Conservation (phyloP, 495 filamentous ascomycete species). For the Hypoxylon subgilvum region DNA sequence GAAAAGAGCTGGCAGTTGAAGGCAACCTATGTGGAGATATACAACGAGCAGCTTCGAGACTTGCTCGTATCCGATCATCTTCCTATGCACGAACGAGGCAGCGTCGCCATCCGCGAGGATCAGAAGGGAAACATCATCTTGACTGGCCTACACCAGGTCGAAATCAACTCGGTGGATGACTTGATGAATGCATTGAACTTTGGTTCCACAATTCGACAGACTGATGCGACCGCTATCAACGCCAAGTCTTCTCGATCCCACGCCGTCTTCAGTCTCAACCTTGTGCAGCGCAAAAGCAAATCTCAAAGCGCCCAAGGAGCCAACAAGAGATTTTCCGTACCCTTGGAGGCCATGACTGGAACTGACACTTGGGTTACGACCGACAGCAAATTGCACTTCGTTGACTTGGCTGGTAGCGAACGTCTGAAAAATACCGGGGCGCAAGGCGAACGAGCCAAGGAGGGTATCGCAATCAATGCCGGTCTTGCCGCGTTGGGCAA, state of each 20-base stretch:
- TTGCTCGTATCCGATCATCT: slow-evolving; percentile 81
- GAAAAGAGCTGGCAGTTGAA: slow-evolving; percentile 93
- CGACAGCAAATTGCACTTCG: slow-evolving; percentile 98
- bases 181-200: slow-evolving; percentile 86
- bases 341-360: slow-evolving; percentile 77
- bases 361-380: slow-evolving; percentile 75
- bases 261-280: slow-evolving; percentile 94
- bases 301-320: slow-evolving; percentile 55
- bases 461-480: slow-evolving; percentile 98
- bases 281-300: slow-evolving; percentile 82
- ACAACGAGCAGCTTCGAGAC: slow-evolving; percentile 95
- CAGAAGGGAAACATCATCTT: slow-evolving; percentile 93
- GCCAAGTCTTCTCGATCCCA: slow-evolving; percentile 98
- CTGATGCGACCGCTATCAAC: slow-evolving; percentile 98
- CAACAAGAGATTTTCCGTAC: slow-evolving; percentile 91
- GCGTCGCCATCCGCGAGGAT: slow-evolving; percentile 89
- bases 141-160: slow-evolving; percentile 85
- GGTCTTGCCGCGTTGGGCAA: slow-evolving; percentile 95
- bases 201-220: slow-evolving; percentile 93
- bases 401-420: slow-evolving; percentile 97
- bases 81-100: slow-evolving; percentile 68
- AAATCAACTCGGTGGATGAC: slow-evolving; percentile 91
- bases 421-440: slow-evolving; percentile 96
- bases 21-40: slow-evolving; percentile 98
- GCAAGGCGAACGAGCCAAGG: slow-evolving; percentile 91